A percentile compares a stretch with the other conserved stretches of the same genome.
Conservation (phyloP, 2,329 filamentous ascomycete genomes). For the Pezicula radicicola region DNA sequence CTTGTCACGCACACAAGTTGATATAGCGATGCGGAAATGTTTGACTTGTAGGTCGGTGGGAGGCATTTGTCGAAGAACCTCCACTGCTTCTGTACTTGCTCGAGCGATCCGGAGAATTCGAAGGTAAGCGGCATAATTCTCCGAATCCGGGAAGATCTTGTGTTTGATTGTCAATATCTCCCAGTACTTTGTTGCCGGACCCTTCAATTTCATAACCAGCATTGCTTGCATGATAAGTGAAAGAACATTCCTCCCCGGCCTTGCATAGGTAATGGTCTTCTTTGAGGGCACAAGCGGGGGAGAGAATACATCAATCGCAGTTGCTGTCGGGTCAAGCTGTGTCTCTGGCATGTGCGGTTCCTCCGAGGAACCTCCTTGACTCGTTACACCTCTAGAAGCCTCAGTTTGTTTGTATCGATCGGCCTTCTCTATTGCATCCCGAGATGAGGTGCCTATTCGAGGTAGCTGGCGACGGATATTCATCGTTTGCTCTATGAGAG, state of each 20-base stretch:
- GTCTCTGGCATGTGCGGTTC: neutral
- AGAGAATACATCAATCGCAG: neutral
- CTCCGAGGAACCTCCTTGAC: neutral
- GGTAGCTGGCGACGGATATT: slow-evolving; percentile 55
- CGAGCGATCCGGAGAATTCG: slow-evolving; percentile 63
- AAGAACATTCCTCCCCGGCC: slow-evolving; percentile 56
- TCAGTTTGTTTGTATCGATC: neutral
- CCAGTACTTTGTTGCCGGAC: slow-evolving; percentile 76
- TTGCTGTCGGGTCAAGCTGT: neutral
- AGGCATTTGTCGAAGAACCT: slow-evolving; percentile 56
- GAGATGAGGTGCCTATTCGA: slow-evolving; percentile 9
- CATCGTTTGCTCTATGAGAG: slow-evolving; percentile 80
- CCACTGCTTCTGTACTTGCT: slow-evolving; percentile 58
- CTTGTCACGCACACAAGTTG: slow-evolving; percentile 71
- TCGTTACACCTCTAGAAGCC: neutral
- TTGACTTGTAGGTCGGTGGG: slow-evolving; percentile 39
- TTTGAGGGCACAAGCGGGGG: neutral
- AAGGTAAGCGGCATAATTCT: slow-evolving; percentile 69
- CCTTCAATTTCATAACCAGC: slow-evolving; percentile 54
- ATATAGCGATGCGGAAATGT: slow-evolving; percentile 71
- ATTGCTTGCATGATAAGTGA: slow-evolving; percentile 67
- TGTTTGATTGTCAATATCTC: slow-evolving; percentile 60
- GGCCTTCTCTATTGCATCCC: slow-evolving; percentile 6
- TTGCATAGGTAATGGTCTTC: slow-evolving; percentile 29
- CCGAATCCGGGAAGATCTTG: slow-evolving; percentile 65